Evolutionary conservation across 768 basidiomycete genomes (phyloP).

Genomic region (Pulveroboletus ravenelii): DNA sequence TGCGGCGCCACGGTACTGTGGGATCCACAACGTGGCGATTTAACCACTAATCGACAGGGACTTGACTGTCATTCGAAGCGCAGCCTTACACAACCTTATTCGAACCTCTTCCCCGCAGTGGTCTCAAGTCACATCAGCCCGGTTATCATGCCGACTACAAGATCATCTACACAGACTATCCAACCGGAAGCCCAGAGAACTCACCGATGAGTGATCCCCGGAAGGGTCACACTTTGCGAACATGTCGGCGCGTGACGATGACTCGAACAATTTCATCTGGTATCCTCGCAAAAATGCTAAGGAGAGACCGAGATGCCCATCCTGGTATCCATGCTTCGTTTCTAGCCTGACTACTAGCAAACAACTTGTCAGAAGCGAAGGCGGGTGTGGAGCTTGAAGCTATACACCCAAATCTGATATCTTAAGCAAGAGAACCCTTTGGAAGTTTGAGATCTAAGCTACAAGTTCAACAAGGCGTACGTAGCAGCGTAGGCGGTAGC

Average conservation of each 20-base stretch:
- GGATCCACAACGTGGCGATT: constrained; percentile 39
- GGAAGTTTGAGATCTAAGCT: no score
- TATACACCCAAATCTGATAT: constrained; percentile 6
- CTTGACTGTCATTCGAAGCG: not conserved
- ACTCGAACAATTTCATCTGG: not conserved
- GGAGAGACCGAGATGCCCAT: not conserved
- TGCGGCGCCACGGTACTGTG: constrained; percentile 35
- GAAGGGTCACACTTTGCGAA: no score
- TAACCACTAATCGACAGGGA: constrained; percentile 43
- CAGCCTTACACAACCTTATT: not conserved
- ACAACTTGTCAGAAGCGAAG: constrained; percentile 5
- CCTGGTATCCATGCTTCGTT: constrained; percentile 5
- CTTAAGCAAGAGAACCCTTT: no score
- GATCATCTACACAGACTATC: not conserved
- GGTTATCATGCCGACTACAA: no score
- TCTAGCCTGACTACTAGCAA: not conserved
- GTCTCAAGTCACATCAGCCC: no score
- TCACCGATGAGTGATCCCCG: not conserved
- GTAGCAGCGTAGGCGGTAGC: not conserved
- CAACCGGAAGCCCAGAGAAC: not conserved
- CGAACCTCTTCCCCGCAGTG: no score
- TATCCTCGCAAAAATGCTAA: not conserved
- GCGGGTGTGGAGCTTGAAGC: constrained; percentile 5
- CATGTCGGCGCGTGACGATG: not conserved
- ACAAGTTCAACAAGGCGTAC: no score